A percentile compares a stretch with the other conserved stretches of the same genome.
Conservation (phyloP, 2,329 filamentous ascomycete species). For the Aureobasidium sp. region DNA sequence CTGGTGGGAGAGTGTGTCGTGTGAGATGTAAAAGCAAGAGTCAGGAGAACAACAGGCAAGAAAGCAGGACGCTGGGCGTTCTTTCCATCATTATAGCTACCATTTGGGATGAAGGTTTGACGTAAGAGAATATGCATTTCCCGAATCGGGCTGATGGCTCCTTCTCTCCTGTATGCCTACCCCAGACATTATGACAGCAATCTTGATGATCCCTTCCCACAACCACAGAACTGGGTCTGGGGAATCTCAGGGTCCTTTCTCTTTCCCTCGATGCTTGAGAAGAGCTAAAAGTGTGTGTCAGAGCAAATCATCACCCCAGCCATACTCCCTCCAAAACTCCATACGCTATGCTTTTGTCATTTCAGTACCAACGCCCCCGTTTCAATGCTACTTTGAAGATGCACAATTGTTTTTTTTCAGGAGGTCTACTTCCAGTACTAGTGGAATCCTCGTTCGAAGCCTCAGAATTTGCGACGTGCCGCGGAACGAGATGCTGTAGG, state of each 20-base stretch:
- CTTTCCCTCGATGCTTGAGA: neutral
- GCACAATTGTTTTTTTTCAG: neutral
- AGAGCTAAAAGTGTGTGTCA: conserved; percentile 4
- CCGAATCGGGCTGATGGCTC: neutral
- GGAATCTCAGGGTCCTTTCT: neutral
- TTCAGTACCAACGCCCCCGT: neutral
- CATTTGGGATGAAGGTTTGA: neutral
- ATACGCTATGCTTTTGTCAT: conserved; percentile 3
- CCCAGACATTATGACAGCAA: conserved; percentile 1
- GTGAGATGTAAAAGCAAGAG: neutral
- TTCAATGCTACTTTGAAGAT: neutral
- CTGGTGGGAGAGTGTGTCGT: neutral
- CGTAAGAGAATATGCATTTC: neutral
- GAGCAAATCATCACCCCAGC: neutral
- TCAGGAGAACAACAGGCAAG: neutral
- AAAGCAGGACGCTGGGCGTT: neutral
- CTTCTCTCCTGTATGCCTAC: conserved; percentile 8
- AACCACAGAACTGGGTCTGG: neutral
- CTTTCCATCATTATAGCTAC: neutral
- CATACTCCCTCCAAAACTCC: neutral
- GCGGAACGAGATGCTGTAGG: conserved; percentile 14
- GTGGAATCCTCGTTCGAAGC: neutral
- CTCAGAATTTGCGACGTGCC: conserved; percentile 13
- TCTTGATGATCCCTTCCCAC: neutral
- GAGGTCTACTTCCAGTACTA: neutral